A percentile compares a stretch with the other conserved stretches of the same genome.
phyloP scores from a whole-genome alignment of 495 filamentous ascomycete genomes.

The Alectoria sarmentosa region DNA sequence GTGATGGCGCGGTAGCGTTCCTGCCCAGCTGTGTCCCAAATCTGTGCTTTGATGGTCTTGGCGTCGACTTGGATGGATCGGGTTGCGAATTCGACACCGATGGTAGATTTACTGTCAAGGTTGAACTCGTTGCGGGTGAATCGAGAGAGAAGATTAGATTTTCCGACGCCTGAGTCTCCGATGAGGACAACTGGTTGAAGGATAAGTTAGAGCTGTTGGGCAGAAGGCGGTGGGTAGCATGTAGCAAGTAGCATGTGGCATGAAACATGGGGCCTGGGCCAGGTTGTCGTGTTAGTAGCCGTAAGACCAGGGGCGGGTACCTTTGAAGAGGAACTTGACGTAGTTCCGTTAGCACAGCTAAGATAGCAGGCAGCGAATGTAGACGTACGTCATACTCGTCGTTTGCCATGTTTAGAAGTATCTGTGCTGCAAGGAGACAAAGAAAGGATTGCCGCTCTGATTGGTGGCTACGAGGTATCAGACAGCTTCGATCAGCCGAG shows the following conservation, averaged over 20 bases:
- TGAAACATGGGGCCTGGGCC: not conserved
- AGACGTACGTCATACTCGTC: slow-evolving; percentile 98
- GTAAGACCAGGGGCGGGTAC: slow-evolving; percentile 9
- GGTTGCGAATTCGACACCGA: slow-evolving; percentile 98
- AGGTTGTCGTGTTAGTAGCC: not conserved
- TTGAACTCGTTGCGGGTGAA: slow-evolving; percentile 99
- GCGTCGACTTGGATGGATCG: slow-evolving; percentile 97
- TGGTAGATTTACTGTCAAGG: slow-evolving; percentile 98
- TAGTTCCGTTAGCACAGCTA: slow-evolving; percentile 20
- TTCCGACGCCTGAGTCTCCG: slow-evolving; percentile 97
- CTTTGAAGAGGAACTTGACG: slow-evolving; percentile 96
- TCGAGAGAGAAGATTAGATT: slow-evolving; percentile 98
- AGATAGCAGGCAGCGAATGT: slow-evolving; percentile 13
- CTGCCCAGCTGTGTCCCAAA: slow-evolving; percentile 99
- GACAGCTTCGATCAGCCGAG: not conserved
- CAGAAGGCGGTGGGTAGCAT: slow-evolving; percentile 23
- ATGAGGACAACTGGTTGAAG: slow-evolving; percentile 79
- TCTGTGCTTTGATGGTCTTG: slow-evolving; percentile 99
- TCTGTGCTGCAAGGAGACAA: slow-evolving; percentile 6
- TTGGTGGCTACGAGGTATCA: not conserved
- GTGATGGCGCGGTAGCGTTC: slow-evolving; percentile 99
- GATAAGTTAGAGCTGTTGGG: slow-evolving; percentile 15
- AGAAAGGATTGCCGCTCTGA: slow-evolving; percentile 9
- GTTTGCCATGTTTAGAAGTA: slow-evolving; percentile 76
- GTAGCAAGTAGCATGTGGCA: too few species aligned